Evolutionary conservation across 495 filamentous ascomycete genomes (phyloP), one percentile per base, ranked within the genome.

Genomic region (Apiosordaria backusii): DNA sequence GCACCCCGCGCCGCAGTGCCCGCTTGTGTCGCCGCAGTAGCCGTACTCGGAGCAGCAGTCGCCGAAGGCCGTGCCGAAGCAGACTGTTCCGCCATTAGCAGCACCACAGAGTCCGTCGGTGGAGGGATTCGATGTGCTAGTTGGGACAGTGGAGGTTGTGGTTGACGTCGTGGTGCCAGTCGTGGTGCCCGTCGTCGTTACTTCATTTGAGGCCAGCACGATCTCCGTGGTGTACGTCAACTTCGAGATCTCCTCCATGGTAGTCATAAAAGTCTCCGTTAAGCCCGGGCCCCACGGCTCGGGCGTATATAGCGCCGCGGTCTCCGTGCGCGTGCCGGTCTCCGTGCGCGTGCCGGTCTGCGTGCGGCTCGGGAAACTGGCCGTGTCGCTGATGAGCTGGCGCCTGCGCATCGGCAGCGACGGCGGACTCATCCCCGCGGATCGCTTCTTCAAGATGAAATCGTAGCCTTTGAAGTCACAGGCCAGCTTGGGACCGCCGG

Each of bases 81-180:
- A 65, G 22, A 45, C 23, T 19, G 63, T 58, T 53, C 29, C 54
- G 53, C 63, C 63, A 55, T 65, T 65, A 6, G 22, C 23, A 19
- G 52, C 23, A 22, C 63, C 63, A 35, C 63, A 65, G 54, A n/a
- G 15, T 1, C 63, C 63, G 50, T 65, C 63, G 5, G 54, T 59
- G 7, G 52, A 45, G 35, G 16, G 35, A 45, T 45, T 45, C 35
- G 35, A 45, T 45, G 35, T 45, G 35, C 35, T 45, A 13, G 35
- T 45, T 45, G 35, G 35, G 35, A 45, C 35, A 13, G 35, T 45
- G 35, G 35, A 45, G 35, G 9, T 45, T 7, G 35, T 45, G 35
- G 35, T 45, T 45, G 35, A 45, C 35, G 35, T 45, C 35, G 35
- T 7, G 35, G 9, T 45, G 35, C 35, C 35, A 45, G 35, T 13